Percentiles rank a stretch among this genome's conserved stretches.
Conservation (phyloP, 805 yeast species). For the Metschnikowia bowlesiae region DNA sequence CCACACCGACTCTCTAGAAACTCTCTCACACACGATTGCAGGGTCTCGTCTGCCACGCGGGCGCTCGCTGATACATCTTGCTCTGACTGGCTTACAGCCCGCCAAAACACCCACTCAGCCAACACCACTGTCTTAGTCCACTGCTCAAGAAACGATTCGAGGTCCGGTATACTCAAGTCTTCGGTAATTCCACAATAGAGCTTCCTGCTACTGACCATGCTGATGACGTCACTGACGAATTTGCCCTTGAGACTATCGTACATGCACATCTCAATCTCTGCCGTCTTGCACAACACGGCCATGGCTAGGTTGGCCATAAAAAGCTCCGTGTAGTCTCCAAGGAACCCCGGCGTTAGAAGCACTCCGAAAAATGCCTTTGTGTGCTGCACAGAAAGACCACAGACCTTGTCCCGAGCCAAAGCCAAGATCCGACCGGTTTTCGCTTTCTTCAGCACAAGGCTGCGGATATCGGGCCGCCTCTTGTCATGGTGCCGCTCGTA, state of each 20-base stretch:
- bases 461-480: neutral
- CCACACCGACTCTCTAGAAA: conserved; percentile 7
- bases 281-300: neutral
- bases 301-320: neutral
- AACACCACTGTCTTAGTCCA: conserved; percentile 26
- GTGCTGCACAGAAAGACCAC: conserved; percentile 2
- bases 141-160: conserved; percentile 18
- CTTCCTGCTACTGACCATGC: conserved; percentile 1
- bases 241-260: neutral
- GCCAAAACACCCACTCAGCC: conserved; percentile 17
- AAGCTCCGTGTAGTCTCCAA: neutral
- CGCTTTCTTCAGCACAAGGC: neutral
- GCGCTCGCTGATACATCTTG: neutral
- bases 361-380: conserved; percentile 1
- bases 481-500: neutral
- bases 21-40: conserved; percentile 1
- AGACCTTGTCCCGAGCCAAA: neutral
- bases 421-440: neutral
- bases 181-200: conserved; percentile 8
- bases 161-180: conserved; percentile 4
- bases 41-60: conserved; percentile 1
- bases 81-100: neutral
- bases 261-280: neutral
- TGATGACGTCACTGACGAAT: neutral
- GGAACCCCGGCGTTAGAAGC: neutral